phyloP scores from a whole-genome alignment of 2,329 filamentous ascomycete species.

The Paecilomyces variotii region DNA sequence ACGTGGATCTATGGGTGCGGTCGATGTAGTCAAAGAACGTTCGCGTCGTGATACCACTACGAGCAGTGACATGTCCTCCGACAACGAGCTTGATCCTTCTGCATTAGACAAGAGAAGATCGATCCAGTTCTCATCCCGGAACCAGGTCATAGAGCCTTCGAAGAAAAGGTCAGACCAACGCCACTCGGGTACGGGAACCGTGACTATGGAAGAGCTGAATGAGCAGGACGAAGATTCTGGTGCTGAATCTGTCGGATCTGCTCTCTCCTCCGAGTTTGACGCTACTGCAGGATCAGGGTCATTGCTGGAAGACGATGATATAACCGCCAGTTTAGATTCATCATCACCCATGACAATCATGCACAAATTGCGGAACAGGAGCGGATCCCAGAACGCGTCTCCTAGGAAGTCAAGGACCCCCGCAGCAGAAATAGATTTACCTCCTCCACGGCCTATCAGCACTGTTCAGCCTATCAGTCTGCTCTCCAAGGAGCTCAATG shows the following conservation, averaged over 20 bases:
- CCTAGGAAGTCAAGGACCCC: conserved; percentile 44
- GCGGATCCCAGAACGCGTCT: conserved; percentile 33
- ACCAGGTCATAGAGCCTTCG: conserved; percentile 28
- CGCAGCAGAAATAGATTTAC: conserved; percentile 46
- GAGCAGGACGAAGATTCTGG: conserved; percentile 41
- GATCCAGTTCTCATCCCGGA: conserved; percentile 37
- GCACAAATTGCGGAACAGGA: conserved; percentile 27
- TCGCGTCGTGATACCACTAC: conserved; percentile 55
- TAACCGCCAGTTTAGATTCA: conserved; percentile 36
- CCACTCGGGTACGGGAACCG: conserved; percentile 20
- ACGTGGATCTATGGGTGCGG: conserved; percentile 49
- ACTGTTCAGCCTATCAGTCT: conserved; percentile 49
- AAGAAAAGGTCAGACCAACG: conserved; percentile 16
- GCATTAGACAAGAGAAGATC: conserved; percentile 45
- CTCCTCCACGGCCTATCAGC: conserved; percentile 55
- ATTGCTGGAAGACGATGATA: conserved; percentile 45
- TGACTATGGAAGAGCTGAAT: conserved; percentile 24
- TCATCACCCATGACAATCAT: conserved; percentile 43
- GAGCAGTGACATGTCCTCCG: conserved; percentile 59
- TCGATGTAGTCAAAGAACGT: conserved; percentile 46
- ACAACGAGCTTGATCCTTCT: conserved; percentile 52
- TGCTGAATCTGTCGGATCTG: conserved; percentile 41
- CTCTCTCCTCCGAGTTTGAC: conserved; percentile 47
- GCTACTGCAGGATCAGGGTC: conserved; percentile 50
- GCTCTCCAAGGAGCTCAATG: conserved; percentile 50